Conservation (phyloP, 352 stramenopile genomes). For the Phytophthora megakarya region DNA sequence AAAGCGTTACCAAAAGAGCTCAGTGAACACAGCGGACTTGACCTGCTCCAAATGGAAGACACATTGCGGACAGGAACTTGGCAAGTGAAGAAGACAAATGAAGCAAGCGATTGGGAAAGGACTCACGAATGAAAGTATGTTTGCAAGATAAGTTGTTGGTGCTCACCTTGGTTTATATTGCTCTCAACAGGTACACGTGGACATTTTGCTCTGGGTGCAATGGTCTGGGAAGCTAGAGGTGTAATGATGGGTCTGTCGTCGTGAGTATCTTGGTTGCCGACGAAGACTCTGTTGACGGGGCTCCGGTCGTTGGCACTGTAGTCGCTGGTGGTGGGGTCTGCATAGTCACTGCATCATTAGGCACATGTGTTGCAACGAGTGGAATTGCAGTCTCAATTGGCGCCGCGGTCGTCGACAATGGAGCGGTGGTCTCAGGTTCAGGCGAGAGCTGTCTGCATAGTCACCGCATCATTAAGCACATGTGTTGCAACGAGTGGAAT, state of each 20-base stretch:
- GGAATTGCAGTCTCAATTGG: background rate
- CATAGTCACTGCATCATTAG: background rate
- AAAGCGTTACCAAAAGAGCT: background rate
- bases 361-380: background rate
- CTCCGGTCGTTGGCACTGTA: background rate
- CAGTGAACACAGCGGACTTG: background rate
- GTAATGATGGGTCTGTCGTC: background rate
- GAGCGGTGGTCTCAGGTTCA: background rate
- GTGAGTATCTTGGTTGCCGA: conserved; percentile 7
- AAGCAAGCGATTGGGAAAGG: conserved; percentile 17
- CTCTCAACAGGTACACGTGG: background rate
- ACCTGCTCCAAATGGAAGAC: conserved; percentile 6
- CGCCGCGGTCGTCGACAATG: background rate
- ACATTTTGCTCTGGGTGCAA: background rate
- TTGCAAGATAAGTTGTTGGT: background rate
- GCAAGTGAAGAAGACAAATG: background rate
- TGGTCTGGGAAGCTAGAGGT: conserved; percentile 13
- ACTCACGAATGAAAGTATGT: conserved; percentile 34
- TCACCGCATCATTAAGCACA: background rate
- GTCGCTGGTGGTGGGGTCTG: background rate
- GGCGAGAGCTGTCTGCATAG: background rate
- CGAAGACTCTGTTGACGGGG: background rate
- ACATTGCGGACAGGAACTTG: conserved; percentile 5
- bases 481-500: background rate
- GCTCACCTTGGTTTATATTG: background rate